Base-by-base conservation (phyloP, 441 rosid genomes). In the Lepidium campestre region DNA sequence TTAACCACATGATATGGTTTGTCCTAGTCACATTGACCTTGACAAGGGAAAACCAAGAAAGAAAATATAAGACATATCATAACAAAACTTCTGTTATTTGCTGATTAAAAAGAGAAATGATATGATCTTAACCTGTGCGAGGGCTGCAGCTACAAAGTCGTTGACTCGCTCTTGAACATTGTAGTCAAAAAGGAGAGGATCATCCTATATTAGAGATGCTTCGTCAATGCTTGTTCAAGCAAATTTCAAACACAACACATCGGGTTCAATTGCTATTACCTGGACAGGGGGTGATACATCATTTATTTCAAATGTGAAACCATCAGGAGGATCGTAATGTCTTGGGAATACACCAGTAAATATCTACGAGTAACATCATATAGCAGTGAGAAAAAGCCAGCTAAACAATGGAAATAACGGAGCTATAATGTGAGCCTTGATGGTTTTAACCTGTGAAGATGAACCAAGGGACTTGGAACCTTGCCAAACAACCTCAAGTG, bases 251-350 rank as follows among this genome's bases (percentile, higher is more conserved):
- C 39, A 18, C 54, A 67, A 12, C 12, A 31, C 12, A 53, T 22
- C 17, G 69, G 19, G 14, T 49, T 72, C 41, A 6, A 63, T 18
- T 65, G 49, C 45, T 60, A 54, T 80, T 71, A 86, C 92, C 89
- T 87, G 93, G 69, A 87, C 58, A 29, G 90, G 90, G 77, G 88
- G 77, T 41, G 93, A 85, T 19, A 85, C 84, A 76, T 85, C 90
- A 62, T 85, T 87, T 64, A 87, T 73, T 71, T 85, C 93, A 78
- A 87, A 87, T 49, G 73, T 68, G 73, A 87, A 87, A 56, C 86
- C 90, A 71, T 87, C 86, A 31, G 93, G 93, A 57, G 93, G 93
- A 47, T 87, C 90, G 63, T 87, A 85, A 78, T 87, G 93, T 65
- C 79, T 78, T 17, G 88, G 86, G 69, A 87, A 87, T 56, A 87